Evolutionary conservation across 305 asterid genomes (phyloP).

Genomic region (Fraxinus velutina): DNA sequence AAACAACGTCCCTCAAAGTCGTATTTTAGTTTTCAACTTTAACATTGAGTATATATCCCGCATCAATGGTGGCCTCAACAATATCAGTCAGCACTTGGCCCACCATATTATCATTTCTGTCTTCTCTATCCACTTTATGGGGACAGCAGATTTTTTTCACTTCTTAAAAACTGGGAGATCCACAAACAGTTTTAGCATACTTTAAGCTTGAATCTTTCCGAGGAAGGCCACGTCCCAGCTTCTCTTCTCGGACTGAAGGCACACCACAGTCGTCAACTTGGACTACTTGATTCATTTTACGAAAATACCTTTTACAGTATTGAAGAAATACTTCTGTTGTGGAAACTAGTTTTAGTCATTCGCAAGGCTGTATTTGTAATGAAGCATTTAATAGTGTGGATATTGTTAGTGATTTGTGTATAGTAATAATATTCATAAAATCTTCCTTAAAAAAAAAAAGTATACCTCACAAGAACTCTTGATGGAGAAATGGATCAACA

Average conservation of each 20-base stretch:
- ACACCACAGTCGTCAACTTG: constrained; percentile 43
- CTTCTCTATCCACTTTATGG: constrained; percentile 24
- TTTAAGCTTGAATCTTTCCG: constrained; percentile 61
- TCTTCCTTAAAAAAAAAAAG: too few relatives aligned
- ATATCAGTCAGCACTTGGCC: constrained; percentile 43
- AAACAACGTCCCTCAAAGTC: constrained; percentile 69
- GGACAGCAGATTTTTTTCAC: constrained; percentile 31
- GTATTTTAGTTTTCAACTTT: constrained; percentile 64
- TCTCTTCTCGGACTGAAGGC: constrained; percentile 30
- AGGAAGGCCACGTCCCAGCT: constrained; percentile 81
- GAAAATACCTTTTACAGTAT: background rate
- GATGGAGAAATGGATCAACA: too few relatives aligned
- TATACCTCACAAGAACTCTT: too few relatives aligned
- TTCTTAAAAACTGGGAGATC: constrained; percentile 50
- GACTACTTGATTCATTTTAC: constrained; percentile 47
- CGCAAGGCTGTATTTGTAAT: too few relatives aligned
- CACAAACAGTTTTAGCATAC: constrained; percentile 31
- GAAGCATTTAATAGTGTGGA: too few relatives aligned
- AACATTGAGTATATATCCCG: constrained; percentile 68
- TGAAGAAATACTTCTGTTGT: too few relatives aligned
- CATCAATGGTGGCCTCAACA: too few relatives aligned
- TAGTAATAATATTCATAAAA: too few relatives aligned
- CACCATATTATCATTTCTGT: constrained; percentile 36
- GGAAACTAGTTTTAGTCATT: too few relatives aligned
- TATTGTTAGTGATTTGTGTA: too few relatives aligned